Conservation (phyloP, 2,329 filamentous ascomycete species). For the Epichloe brachyelytri region DNA sequence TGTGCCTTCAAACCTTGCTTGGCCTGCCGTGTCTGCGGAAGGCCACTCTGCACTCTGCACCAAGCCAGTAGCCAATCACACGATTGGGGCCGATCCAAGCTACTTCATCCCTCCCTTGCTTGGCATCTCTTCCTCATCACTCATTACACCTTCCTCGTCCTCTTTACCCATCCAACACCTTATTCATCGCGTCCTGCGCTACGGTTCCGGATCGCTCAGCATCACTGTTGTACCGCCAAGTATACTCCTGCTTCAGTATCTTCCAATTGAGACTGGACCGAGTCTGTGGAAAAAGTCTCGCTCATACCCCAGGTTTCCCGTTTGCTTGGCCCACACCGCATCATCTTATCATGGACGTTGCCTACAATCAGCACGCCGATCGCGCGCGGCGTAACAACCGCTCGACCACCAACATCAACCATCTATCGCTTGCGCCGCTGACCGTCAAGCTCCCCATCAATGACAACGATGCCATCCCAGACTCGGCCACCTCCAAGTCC, state of each 20-base stretch:
- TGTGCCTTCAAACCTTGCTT: no score
- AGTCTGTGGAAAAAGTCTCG: background rate
- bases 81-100: background rate
- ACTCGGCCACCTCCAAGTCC: constrained; percentile 20
- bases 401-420: constrained; percentile 45
- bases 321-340: background rate
- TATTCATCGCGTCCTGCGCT: background rate
- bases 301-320: background rate
- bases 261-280: background rate
- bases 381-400: constrained; percentile 44
- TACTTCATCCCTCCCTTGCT: background rate
- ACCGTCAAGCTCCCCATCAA: constrained; percentile 47
- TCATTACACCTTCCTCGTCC: background rate
- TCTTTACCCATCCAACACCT: background rate
- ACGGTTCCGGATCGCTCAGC: background rate
- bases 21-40: background rate
- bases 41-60: background rate
- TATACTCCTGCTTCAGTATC: background rate
- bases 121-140: background rate
- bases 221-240: background rate
- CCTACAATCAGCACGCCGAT: constrained; percentile 47
- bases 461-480: constrained; percentile 35
- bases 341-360: constrained; percentile 35
- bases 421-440: constrained; percentile 50
- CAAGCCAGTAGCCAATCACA: background rate